Evolutionary conservation across 1,284 basidiomycete species (phyloP).

Genomic region (Ustilago hordei): DNA sequence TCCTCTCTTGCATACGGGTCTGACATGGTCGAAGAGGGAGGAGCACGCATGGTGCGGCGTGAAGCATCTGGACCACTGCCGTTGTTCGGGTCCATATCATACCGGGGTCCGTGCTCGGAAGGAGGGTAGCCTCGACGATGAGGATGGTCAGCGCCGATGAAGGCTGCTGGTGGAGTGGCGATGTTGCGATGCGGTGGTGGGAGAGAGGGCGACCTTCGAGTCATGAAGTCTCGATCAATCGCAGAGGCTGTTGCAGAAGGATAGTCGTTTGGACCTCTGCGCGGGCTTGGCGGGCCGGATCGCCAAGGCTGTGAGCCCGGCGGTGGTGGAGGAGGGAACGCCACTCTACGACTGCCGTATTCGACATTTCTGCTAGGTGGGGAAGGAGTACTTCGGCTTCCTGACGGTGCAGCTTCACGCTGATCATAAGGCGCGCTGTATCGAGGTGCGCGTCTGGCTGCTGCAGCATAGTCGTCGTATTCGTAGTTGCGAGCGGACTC

Average conservation of each 20-base stretch:
- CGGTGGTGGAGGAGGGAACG: slow-evolving; percentile 7
- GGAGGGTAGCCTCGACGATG: slow-evolving; percentile 8
- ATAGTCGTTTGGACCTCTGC: slow-evolving; percentile 10
- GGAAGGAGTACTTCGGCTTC: slow-evolving; percentile 7
- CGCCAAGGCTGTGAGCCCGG: slow-evolving; percentile 19
- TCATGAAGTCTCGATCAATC: slow-evolving; percentile 11
- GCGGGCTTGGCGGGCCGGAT: slow-evolving; percentile 24
- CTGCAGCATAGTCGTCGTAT: slow-evolving; percentile 19
- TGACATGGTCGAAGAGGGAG: background rate
- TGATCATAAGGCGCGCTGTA: slow-evolving; percentile 20
- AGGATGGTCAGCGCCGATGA: slow-evolving; percentile 6
- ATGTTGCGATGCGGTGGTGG: slow-evolving; percentile 8
- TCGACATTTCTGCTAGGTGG: slow-evolving; percentile 16
- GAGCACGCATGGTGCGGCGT: slow-evolving; percentile 2
- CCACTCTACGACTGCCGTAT: slow-evolving; percentile 1
- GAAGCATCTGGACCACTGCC: background rate
- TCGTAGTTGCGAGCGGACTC: slow-evolving; percentile 7
- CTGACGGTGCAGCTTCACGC: slow-evolving; percentile 3
- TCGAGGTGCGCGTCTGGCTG: slow-evolving; percentile 9
- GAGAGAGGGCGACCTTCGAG: slow-evolving; percentile 6
- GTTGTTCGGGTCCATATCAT: slow-evolving; percentile 9
- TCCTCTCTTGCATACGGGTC: slow-evolving; percentile 11
- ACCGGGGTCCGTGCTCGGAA: background rate
- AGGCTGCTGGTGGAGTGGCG: slow-evolving; percentile 19
- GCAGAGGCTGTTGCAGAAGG: background rate